Percentiles rank a stretch among this genome's conserved stretches.
These are phyloP conservation scores for Schoenoplectus tabernaemontani DNA, from an alignment of 202 grass and related monocot genomes.

Conservation along the genomic window DNA sequence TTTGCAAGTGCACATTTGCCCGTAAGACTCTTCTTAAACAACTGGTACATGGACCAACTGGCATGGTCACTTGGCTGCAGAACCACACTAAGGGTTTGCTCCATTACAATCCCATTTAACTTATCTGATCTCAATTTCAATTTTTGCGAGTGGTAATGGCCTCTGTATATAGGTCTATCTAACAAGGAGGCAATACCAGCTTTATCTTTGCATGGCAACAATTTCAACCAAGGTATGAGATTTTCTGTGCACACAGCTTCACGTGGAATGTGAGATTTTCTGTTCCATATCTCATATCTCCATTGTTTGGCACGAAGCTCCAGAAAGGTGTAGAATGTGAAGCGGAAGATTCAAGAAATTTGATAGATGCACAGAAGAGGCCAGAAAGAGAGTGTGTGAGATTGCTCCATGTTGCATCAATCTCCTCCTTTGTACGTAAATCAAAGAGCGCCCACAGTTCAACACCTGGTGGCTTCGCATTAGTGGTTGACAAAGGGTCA, in stretches of 20 bases:
- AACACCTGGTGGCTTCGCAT: slow-evolving; percentile 89
- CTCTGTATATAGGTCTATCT: slow-evolving; percentile 92
- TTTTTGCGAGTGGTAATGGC: slow-evolving; percentile 91
- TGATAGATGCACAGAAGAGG: slow-evolving; percentile 92
- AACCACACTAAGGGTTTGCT: slow-evolving; percentile 78
- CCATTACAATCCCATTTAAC: slow-evolving; percentile 56
- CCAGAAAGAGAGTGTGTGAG: slow-evolving; percentile 86
- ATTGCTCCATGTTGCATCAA: slow-evolving; percentile 86
- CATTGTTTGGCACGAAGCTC: slow-evolving; percentile 59
- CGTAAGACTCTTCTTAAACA: slow-evolving; percentile 66
- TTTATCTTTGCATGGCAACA: slow-evolving; percentile 94
- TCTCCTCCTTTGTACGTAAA: slow-evolving; percentile 38
- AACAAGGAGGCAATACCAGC: slow-evolving; percentile 76
- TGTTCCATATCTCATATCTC: slow-evolving; percentile 72
- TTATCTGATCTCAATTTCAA: slow-evolving; percentile 54
- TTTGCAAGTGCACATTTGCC: slow-evolving; percentile 68
- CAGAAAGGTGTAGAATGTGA: slow-evolving; percentile 64
- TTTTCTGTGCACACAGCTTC: slow-evolving; percentile 97
- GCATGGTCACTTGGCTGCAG: slow-evolving; percentile 41
- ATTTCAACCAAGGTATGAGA: slow-evolving; percentile 95
- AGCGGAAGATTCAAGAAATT: slow-evolving; percentile 85
- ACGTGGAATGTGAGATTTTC: too few species aligned
- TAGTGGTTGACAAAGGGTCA: slow-evolving; percentile 76
- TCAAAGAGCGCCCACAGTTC: slow-evolving; percentile 87
- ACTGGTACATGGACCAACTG: slow-evolving; percentile 73